Conservation (phyloP, 73 alveolate species). For the Paramecium sonneborni region DNA sequence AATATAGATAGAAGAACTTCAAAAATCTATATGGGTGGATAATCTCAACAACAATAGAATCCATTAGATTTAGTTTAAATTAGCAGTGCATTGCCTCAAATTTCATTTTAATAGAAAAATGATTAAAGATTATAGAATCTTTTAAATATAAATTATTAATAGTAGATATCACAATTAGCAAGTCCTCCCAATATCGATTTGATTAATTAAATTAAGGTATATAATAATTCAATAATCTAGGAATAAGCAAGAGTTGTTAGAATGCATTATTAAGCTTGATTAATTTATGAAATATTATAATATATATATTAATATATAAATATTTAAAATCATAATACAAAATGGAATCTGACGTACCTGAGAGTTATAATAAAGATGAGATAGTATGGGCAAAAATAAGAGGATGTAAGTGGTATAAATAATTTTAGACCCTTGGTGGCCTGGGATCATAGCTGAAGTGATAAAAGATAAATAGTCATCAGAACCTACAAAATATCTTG, state of each 20-base stretch:
- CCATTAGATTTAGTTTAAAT: constrained; percentile 13
- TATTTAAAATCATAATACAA: background rate
- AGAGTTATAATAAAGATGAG: constrained; percentile 4
- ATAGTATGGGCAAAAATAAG: constrained; percentile 51
- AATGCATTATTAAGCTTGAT: background rate
- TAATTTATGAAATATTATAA: background rate
- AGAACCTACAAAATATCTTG: constrained; percentile 44
- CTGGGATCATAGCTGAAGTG: constrained; percentile 51
- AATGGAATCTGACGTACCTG: constrained; percentile 8
- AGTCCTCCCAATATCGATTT: constrained; percentile 15
- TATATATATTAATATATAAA: background rate
- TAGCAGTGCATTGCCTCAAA: background rate
- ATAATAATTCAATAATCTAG: background rate
- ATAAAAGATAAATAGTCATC: background rate
- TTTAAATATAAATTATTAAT: background rate
- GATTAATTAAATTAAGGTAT: background rate
- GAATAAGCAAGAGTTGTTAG: constrained; percentile 10
- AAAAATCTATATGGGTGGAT: background rate
- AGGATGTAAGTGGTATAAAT: constrained; percentile 5
- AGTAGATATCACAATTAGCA: background rate
- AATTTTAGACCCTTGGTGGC: constrained; percentile 54
- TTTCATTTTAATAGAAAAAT: background rate
- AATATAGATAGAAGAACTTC: constrained; percentile 39
- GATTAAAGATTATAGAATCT: background rate
- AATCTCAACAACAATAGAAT: background rate